Percentiles rank a stretch among this genome's conserved stretches.
Conservation (phyloP, 495 filamentous ascomycete species). For the Hyaloscypha bicolor region DNA sequence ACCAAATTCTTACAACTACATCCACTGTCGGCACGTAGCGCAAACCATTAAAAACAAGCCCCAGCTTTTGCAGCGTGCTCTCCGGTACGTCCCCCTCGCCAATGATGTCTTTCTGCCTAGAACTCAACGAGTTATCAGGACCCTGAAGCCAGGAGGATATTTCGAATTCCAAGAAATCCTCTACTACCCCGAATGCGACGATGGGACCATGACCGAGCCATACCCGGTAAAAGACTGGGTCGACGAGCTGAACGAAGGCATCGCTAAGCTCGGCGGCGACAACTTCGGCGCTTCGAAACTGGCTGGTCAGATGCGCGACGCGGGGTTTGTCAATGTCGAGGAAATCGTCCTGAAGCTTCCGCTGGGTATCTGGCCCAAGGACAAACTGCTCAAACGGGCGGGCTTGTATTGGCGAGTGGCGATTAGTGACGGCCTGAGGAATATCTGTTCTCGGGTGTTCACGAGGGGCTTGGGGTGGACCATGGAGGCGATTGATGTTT, state of each 20-base stretch:
- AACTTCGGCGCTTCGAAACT: slow-evolving; percentile 5
- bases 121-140: not conserved
- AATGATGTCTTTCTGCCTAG: not conserved
- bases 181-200: slow-evolving; percentile 41
- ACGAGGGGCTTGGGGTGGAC: not conserved
- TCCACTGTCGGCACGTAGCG: not conserved
- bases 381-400: slow-evolving; percentile 7
- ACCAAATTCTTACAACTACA: not conserved
- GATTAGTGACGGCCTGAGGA: not conserved
- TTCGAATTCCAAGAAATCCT: slow-evolving; percentile 42
- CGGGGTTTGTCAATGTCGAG: not conserved
- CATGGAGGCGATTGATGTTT: not conserved
- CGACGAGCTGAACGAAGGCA: slow-evolving; percentile 1
- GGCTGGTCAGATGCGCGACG: not conserved
- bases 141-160: slow-evolving; percentile 59
- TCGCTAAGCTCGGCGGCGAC: slow-evolving; percentile 8
- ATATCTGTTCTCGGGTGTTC: not conserved
- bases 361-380: slow-evolving; percentile 6
- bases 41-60: not conserved
- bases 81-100: not conserved
- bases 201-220: slow-evolving; percentile 41
- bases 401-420: slow-evolving; percentile 3
- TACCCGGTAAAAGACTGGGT: slow-evolving; percentile 5
- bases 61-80: not conserved
- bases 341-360: slow-evolving; percentile 6